Percentiles rank a stretch among this genome's conserved stretches.
phyloP scores from a whole-genome alignment of 2,329 filamentous ascomycete genomes.

The Orbilia quercus region DNA sequence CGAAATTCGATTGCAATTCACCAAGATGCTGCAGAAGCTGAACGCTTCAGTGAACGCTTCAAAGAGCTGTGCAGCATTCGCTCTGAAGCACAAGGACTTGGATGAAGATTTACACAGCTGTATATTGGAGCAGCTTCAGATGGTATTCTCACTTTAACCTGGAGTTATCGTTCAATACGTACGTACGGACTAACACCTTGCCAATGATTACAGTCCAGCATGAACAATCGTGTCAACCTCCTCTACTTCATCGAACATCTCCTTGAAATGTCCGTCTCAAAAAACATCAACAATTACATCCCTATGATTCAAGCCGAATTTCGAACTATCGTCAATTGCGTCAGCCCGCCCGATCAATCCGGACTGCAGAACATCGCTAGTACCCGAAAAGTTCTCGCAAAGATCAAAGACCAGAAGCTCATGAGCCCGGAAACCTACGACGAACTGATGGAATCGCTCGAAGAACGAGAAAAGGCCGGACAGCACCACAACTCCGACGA shows the following conservation, averaged over 20 bases:
- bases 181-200: no score
- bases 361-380: constrained; percentile 95
- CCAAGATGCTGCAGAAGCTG: constrained; percentile 85
- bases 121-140: constrained; percentile 93
- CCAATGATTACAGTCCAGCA: constrained; percentile 74
- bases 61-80: constrained; percentile 93
- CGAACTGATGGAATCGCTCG: constrained; percentile 23
- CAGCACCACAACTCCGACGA: constrained; percentile 81
- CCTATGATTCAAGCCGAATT: constrained; percentile 97
- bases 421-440: constrained; percentile 24
- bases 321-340: constrained; percentile 87
- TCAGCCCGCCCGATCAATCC: constrained; percentile 85
- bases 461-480: constrained; percentile 77
- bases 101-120: constrained; percentile 97
- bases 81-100: constrained; percentile 91
- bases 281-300: constrained; percentile 82
- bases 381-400: constrained; percentile 75
- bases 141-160: constrained; percentile 65
- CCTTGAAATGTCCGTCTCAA: constrained; percentile 82
- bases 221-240: constrained; percentile 98
- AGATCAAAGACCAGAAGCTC: constrained; percentile 54
- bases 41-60: constrained; percentile 89
- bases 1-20: constrained; percentile 98
- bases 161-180: no score
- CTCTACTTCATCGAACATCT: constrained; percentile 99